These are phyloP conservation scores for Stygiomarasmius scandens DNA, from an alignment of 1,284 basidiomycete species.

Conservation along the genomic window DNA sequence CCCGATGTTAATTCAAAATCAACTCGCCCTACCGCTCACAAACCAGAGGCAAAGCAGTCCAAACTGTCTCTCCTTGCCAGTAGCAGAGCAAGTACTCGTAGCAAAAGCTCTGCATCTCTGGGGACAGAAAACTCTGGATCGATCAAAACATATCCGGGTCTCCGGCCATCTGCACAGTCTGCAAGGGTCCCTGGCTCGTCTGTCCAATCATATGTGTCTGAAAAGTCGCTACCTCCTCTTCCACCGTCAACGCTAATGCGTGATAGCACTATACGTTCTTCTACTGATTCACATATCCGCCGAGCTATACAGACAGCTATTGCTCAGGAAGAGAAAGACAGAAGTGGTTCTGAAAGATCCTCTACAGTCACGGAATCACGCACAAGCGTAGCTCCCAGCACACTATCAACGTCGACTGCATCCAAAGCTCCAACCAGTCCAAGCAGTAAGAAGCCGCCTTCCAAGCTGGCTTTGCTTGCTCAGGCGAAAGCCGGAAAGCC, in stretches of 20 bases:
- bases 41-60: slow-evolving; percentile 11
- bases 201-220: neutral
- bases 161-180: slow-evolving; percentile 59
- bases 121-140: slow-evolving; percentile 54
- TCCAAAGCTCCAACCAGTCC: slow-evolving; percentile 7
- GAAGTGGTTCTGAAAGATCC: neutral
- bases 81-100: slow-evolving; percentile 45
- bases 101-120: slow-evolving; percentile 51
- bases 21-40: slow-evolving; percentile 30
- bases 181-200: neutral
- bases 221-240: neutral
- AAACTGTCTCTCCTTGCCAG: slow-evolving; percentile 16
- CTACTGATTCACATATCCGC: slow-evolving; percentile 58
- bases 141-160: slow-evolving; percentile 64
- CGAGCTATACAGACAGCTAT: slow-evolving; percentile 61
- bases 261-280: slow-evolving; percentile 46
- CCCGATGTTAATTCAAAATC: slow-evolving; percentile 54
- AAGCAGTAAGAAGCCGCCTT: slow-evolving; percentile 23
- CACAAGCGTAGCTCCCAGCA: slow-evolving; percentile 12
- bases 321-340: slow-evolving; percentile 4
- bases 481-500: slow-evolving; percentile 59
- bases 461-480: slow-evolving; percentile 40
- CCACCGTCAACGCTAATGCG: neutral
- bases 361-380: neutral
- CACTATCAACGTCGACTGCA: slow-evolving; percentile 22